Base-by-base conservation (phyloP, 148 eudicot species). In the Rhododendron henanense region DNA sequence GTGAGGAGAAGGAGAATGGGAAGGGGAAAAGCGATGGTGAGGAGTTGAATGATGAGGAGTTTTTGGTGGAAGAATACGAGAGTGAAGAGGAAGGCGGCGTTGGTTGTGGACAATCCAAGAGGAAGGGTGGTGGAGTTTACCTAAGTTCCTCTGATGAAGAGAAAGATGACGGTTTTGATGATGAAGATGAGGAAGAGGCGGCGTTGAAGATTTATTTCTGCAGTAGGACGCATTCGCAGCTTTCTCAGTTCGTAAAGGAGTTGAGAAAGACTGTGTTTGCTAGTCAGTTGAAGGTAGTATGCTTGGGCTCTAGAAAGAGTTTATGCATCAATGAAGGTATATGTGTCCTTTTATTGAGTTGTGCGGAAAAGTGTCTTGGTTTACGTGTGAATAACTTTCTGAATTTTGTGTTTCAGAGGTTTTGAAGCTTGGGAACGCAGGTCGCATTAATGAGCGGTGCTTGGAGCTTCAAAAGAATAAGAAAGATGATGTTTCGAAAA, bases 211-310 rank as follows among this genome's bases (percentile, higher is more conserved):
- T 96, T 76, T 96, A 92, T 76, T 96, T 96, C 69, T 95, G 97
- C 84, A 96, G 99, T 83, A 85, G 99, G 77, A 96, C 99, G 9
- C 99, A 96, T 93, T 96, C 99, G 19, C 99, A 96, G 91, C 94
- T 96, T 84, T 95, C 96, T 0, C 99, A 96, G 92, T 96, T 96
- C 86, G 83, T 96, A 41, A 94, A 93, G 86, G 99, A 96, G 91
- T 90, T 96, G 92, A 92, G 90, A 88, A 96, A 96, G 90, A 96
- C 99, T 47, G 93, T 69, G 69, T 95, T 96, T 92, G 94, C 94
- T 81, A 90, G 91, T 85, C 93, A 94, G 84, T 81, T 96, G 88
- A 94, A 90, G 89, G 96, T 96, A 92, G 93, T 95, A 18, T 91
- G 94, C 91, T 88, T 96, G 94, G 98, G 95, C 37, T 96, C 99